Conservation (phyloP, 768 basidiomycete species). For the Auricularia sp. region DNA sequence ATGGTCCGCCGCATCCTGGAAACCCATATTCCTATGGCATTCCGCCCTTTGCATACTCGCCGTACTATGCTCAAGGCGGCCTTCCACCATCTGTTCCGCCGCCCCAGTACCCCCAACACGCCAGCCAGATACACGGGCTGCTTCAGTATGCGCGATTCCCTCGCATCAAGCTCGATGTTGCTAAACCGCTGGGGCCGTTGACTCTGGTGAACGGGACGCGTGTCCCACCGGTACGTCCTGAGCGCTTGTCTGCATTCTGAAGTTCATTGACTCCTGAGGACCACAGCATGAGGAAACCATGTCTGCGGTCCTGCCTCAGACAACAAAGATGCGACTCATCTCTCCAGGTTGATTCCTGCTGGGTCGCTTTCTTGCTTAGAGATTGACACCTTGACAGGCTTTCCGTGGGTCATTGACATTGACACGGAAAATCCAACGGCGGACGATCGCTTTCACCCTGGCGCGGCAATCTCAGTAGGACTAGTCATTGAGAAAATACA, state of each 20-base stretch:
- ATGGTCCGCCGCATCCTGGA: not conserved
- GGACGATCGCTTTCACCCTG: not conserved
- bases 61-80: not conserved
- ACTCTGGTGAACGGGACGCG: not conserved
- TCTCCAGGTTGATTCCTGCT: not conserved
- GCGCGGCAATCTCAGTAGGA: not conserved
- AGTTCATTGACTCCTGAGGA: not conserved
- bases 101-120: not conserved
- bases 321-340: not conserved
- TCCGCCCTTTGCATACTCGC: not conserved
- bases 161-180: not conserved
- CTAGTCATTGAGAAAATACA: not conserved
- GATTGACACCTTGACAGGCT: not conserved
- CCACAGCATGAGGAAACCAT: not conserved
- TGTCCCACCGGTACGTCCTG: not conserved
- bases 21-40: not conserved
- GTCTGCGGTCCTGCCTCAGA: not conserved
- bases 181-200: not conserved
- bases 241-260: not conserved
- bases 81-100: not conserved
- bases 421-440: not conserved
- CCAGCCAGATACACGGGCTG: not conserved
- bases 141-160: not conserved
- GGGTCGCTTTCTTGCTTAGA: too few relatives aligned
- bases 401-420: constrained; percentile 1